phyloP scores from a whole-genome alignment of 176 grass and related monocot species.

The Rhipidocladum racemiflorum region DNA sequence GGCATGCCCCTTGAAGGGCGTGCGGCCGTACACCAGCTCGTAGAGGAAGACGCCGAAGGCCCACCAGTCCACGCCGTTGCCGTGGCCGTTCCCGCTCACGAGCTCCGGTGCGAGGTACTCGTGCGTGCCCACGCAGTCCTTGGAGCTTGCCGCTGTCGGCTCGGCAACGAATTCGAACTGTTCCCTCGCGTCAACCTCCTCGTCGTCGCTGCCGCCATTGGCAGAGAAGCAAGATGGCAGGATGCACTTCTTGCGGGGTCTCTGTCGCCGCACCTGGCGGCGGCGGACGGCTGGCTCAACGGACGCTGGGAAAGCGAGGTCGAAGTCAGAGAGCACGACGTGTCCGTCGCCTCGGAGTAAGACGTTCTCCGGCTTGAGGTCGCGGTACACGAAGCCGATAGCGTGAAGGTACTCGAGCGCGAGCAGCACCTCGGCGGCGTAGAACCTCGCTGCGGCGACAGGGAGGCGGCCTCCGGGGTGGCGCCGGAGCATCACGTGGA shows the following conservation, averaged over 20 bases:
- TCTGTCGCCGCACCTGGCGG: slow-evolving; percentile 37
- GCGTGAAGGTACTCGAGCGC: slow-evolving; percentile 90
- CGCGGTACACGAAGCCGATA: slow-evolving; percentile 90
- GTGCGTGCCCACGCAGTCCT: slow-evolving; percentile 87
- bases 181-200: slow-evolving; percentile 27
- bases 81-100: slow-evolving; percentile 64
- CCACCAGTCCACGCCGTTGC: slow-evolving; percentile 96
- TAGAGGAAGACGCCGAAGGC: slow-evolving; percentile 90
- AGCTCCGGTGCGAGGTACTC: slow-evolving; percentile 93
- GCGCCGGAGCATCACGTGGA: slow-evolving; percentile 70
- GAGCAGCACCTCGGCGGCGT: slow-evolving; percentile 78
- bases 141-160: slow-evolving; percentile 65
- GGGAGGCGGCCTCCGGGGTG: slow-evolving; percentile 59
- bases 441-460: slow-evolving; percentile 65
- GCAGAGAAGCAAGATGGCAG: slow-evolving; percentile 30
- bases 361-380: slow-evolving; percentile 97
- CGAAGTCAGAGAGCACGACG: slow-evolving; percentile 88
- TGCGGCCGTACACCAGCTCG: slow-evolving; percentile 86
- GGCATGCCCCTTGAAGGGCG: slow-evolving; percentile 79
- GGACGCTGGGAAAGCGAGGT: slow-evolving; percentile 64
- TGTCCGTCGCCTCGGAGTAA: slow-evolving; percentile 75
- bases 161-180: slow-evolving; percentile 84
- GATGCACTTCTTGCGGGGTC: slow-evolving; percentile 5
- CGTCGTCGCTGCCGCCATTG: neutral
- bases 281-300: slow-evolving; percentile 63